phyloP scores from a whole-genome alignment of 169 alveolate species.

The Ichthyophthirius multifiliis region DNA sequence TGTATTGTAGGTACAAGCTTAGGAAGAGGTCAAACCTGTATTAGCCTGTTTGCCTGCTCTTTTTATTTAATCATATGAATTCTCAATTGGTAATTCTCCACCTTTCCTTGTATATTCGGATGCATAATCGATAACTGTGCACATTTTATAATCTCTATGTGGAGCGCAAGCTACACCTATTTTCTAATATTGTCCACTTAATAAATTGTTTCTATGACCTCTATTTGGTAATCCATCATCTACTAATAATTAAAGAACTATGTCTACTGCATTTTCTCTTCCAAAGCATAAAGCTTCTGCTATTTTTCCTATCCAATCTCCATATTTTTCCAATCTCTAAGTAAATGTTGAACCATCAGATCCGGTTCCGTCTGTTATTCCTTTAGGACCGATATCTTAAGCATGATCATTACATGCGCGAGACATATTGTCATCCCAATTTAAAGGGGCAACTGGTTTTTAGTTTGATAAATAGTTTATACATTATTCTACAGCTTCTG shows the following conservation, averaged over 20 bases:
- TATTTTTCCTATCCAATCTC: conserved; percentile 71
- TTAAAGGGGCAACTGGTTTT: conserved; percentile 47
- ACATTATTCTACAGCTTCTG: conserved; percentile 37
- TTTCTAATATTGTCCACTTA: conserved; percentile 38
- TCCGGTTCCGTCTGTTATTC: conserved; percentile 34
- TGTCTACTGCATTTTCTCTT: conserved; percentile 38
- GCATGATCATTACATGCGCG: conserved; percentile 70
- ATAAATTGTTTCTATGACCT: conserved; percentile 57
- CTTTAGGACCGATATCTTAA: conserved; percentile 58
- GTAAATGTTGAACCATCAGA: conserved; percentile 62
- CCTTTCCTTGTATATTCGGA: conserved; percentile 10
- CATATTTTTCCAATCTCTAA: conserved; percentile 65
- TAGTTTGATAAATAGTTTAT: conserved; percentile 55
- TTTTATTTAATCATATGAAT: too few species aligned
- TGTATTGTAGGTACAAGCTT: too few species aligned
- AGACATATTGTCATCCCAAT: conserved; percentile 50
- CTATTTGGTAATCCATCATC: conserved; percentile 63
- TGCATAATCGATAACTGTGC: conserved; percentile 47
- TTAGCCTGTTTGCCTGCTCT: too few species aligned
- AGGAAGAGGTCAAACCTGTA: too few species aligned
- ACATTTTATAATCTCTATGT: conserved; percentile 32
- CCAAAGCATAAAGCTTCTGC: conserved; percentile 72
- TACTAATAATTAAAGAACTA: conserved; percentile 40
- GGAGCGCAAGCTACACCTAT: conserved; percentile 64
- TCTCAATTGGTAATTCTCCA: too few species aligned